Base-by-base conservation (phyloP, 1,139 yeast genomes). In the Saccharomyces hybrid region DNA sequence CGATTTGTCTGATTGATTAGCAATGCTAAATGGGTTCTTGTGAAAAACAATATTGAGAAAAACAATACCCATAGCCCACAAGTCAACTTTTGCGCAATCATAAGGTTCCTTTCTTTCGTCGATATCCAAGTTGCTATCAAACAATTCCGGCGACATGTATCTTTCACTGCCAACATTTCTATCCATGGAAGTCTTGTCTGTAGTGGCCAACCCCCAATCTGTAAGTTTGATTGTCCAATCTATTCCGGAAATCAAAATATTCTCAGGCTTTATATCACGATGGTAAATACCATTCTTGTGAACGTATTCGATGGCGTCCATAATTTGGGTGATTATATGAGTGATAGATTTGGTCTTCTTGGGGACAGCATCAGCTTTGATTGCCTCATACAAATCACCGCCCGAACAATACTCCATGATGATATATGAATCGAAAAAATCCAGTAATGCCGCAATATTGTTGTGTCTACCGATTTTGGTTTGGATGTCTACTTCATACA, bases 131-230 rank as follows among this genome's bases (percentile, higher is more conserved):
- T 69, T 68, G n/a, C 66, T 61, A 62, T 85, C 89, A 65, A 86
- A 82, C 54, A 91, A 75, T 68, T 93, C 99, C 0, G 99, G 99
- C 0, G 98, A 96, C 99, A 93, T 93, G 71, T 93, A 93, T 58
- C 97, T 78, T 71, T 91, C 97, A 51, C 93, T 84, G 26, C 99
- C 99, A 56, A 91, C 88, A 60, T 91, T 96, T 69, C 90, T 88
- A 65, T 91, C 97, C 47, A 80, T 73, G 64, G 90, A 84, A 49
- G 73, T 73, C 53, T 74, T 73, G 31, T 78, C 75, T 16, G 86
- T 82, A 2, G 97, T 86, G 2, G 96, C 96, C 64, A 89, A 76
- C 2, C 96, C 96, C 93, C 96, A 89, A 73, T 89, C 96, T 55
- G 96, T 88, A 54, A 89, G 75, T 68, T 88, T 88, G 64, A 89